phyloP scores from a whole-genome alignment of 371 early-diverging fungal genomes.

The Spiromyces aspiralis region DNA sequence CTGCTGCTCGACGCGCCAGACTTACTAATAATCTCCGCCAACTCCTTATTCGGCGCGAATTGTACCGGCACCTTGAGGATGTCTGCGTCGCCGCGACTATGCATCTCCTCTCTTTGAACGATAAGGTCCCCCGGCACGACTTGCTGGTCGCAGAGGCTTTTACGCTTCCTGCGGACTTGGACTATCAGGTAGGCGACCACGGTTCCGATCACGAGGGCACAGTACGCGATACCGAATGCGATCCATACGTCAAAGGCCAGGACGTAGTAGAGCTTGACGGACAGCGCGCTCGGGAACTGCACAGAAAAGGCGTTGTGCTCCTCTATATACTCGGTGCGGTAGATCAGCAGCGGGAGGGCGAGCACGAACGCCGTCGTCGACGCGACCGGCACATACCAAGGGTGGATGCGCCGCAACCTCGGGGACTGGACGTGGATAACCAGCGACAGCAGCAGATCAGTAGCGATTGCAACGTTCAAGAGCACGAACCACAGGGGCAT shows the following conservation, averaged over 20 bases:
- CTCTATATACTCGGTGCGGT: slow-evolving; percentile 17
- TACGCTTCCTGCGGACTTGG: slow-evolving; percentile 15
- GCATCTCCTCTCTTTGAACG: too few relatives aligned
- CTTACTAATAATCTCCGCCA: too few relatives aligned
- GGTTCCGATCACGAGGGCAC: slow-evolving; percentile 14
- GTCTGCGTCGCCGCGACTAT: too few relatives aligned
- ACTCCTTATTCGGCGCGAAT: too few relatives aligned
- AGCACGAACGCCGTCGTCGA: slow-evolving; percentile 9
- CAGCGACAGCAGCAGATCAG: slow-evolving; percentile 18
- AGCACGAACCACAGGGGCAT: slow-evolving; percentile 25
- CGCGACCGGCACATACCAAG: slow-evolving; percentile 19
- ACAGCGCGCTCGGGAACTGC: slow-evolving; percentile 19
- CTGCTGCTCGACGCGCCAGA: too few relatives aligned
- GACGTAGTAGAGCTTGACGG: slow-evolving; percentile 19
- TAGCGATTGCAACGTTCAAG: slow-evolving; percentile 16
- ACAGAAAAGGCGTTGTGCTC: slow-evolving; percentile 16
- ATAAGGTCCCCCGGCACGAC: not conserved
- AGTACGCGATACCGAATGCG: slow-evolving; percentile 17
- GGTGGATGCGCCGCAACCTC: slow-evolving; percentile 11
- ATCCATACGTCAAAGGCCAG: slow-evolving; percentile 22
- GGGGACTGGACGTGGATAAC: slow-evolving; percentile 5
- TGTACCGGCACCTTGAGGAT: too few relatives aligned
- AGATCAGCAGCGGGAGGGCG: slow-evolving; percentile 17
- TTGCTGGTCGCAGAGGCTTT: slow-evolving; percentile 5
- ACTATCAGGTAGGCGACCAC: slow-evolving; percentile 11